Evolutionary conservation across 352 stramenopile species (phyloP), one percentile per base, ranked within the genome.

Genomic region (Salisapilia sapeloensis): DNA sequence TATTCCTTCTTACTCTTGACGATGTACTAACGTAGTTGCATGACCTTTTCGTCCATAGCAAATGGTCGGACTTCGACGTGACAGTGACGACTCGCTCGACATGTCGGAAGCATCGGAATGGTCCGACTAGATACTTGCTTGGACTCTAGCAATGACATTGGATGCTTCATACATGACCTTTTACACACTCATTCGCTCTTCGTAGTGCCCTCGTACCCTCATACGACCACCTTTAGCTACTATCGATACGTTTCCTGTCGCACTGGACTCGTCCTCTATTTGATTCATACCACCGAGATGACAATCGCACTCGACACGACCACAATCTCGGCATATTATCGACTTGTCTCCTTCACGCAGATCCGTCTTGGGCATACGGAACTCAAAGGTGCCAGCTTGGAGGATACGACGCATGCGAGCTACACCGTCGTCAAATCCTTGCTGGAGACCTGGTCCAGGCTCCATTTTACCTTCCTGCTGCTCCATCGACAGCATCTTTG

Each of bases 31-130:
- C 24, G 19, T 24, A 30, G 12, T 8, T 30, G 1, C 16, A 33
- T 38, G 19, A 34, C n/a, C 18, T 12, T 28, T 38, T 44, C 20
- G 18, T 33, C 37, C 10, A 37, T 40, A 91, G 75, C 69, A 86
- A 82, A 87, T 91, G 50, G 44, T 77, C 24, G 75, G 75, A 17
- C 34, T 91, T 12, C n/a, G n/a, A n/a, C 71, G 72, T n/a, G 53
- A 79, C 35, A 66, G 70, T 14, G 48, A 56, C 19, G 69, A 79
- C 35, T 91, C 75, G 19, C 35, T 91, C 32, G 82, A 65, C 29
- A 62, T 91, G 58, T 87, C 71, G 10, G 69, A 85, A 43, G 66
- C 69, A 5, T 91, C 75, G 3, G 75, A 91, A 40, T 91, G 75
- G 75, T 91, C 75, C 14, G 75, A 91, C 31, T 63, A 90, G 9